Conservation (phyloP, 352 stramenopile species). For the Phytophthora palmivora region DNA sequence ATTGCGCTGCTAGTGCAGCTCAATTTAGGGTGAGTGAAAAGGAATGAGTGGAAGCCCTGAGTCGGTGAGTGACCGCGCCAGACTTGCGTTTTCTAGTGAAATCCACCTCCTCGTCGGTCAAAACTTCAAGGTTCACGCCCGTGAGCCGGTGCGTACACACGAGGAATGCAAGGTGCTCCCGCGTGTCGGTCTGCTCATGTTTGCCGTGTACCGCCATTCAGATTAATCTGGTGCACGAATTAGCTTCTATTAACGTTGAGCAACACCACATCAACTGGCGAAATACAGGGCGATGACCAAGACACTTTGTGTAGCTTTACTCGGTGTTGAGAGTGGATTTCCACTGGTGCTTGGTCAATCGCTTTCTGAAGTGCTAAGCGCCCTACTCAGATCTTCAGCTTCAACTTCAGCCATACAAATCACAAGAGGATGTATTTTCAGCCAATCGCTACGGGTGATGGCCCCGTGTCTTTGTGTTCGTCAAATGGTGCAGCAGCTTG, state of each 20-base stretch:
- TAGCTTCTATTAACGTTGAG: conserved; percentile 21
- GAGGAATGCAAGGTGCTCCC: conserved; percentile 24
- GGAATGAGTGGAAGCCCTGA: no score
- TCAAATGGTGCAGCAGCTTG: no score
- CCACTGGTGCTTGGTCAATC: conserved; percentile 4
- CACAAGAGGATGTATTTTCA: neutral
- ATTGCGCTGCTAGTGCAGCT: conserved; percentile 6
- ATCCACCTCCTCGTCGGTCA: conserved; percentile 10
- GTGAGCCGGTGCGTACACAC: conserved; percentile 28
- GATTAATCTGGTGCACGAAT: conserved; percentile 22
- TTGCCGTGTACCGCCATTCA: conserved; percentile 3
- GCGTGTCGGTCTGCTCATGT: neutral
- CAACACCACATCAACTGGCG: neutral
- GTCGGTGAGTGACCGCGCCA: conserved; percentile 3
- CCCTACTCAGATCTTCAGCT: conserved; percentile 22
- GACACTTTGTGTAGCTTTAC: no score
- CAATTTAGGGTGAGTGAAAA: neutral
- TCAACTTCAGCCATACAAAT: conserved; percentile 12
- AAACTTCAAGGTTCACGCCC: conserved; percentile 29
- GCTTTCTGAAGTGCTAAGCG: conserved; percentile 12
- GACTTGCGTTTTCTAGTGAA: conserved; percentile 8
- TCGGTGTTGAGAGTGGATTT: no score
- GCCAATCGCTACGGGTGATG: neutral
- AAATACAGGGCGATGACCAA: neutral
- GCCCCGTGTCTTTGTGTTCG: conserved; percentile 14